Evolutionary conservation across 768 basidiomycete species (phyloP).

Genomic region (Mycena vulgaris): DNA sequence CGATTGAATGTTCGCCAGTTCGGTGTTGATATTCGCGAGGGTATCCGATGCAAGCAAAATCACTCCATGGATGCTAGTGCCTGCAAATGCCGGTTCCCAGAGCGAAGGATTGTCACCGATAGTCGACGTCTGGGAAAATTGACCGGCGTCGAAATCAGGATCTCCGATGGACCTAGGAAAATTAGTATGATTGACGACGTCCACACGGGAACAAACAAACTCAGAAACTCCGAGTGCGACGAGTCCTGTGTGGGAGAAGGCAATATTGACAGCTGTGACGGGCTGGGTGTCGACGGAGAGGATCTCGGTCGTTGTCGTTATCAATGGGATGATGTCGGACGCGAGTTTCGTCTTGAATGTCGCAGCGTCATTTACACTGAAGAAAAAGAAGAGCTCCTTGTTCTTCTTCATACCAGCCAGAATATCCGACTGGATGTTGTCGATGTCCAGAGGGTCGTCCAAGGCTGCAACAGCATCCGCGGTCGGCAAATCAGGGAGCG

Average conservation of each 20-base stretch:
- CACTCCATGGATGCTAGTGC: conserved; percentile 40
- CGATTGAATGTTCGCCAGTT: conserved; percentile 38
- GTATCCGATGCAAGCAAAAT: conserved; percentile 44
- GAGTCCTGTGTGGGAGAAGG: conserved; percentile 42
- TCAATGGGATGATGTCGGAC: conserved; percentile 39
- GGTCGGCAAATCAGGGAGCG: conserved; percentile 37
- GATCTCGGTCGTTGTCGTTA: conserved; percentile 42
- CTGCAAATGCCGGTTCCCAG: conserved; percentile 40
- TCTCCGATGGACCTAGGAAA: conserved; percentile 35
- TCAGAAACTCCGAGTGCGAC: conserved; percentile 35
- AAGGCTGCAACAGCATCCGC: conserved; percentile 27
- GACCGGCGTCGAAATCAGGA: conserved; percentile 26
- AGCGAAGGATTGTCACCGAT: conserved; percentile 35
- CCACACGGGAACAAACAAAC: neutral
- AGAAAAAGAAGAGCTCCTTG: conserved; percentile 45
- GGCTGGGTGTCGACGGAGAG: conserved; percentile 39
- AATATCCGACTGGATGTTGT: conserved; percentile 39
- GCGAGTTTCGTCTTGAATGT: conserved; percentile 40
- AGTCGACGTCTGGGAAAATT: conserved; percentile 21
- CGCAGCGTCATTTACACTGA: conserved; percentile 35
- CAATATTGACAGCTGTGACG: conserved; percentile 43
- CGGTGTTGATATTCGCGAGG: conserved; percentile 37
- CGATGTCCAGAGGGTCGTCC: conserved; percentile 27
- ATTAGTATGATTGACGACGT: neutral
- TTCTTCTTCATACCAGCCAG: conserved; percentile 43